Base-by-base conservation (phyloP, 73 alveolate species). In the Paramecium bursaria region DNA sequence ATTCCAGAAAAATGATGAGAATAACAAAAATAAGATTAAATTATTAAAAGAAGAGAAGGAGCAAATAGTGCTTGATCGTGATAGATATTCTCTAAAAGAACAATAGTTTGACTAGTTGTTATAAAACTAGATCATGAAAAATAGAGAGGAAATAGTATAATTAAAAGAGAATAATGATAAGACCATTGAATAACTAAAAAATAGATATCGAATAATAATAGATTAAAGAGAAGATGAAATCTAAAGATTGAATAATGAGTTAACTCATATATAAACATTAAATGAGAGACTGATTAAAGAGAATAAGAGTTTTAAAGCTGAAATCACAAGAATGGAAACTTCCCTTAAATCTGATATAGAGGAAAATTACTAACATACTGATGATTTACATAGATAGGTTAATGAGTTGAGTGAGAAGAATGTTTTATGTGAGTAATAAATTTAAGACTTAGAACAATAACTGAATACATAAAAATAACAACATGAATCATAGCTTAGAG, bases 161-260 rank as follows among this genome's bases (percentile, higher is more conserved):
- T 17, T 67, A 67, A 67, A 67, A 67, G 82, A 67, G 44, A 67
- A 35, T 7, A 39, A 2, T 0, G 55, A 67, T 67, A 67, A 67
- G 11, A 14, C 33, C 33, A 39, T 6, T 31, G 82, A 67, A 4
- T 11, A 47, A 4, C 3, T 67, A 21, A 67, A 67, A 42, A 19
- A 42, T 67, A 67, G 82, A 67, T 67, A 67, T 39, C 33, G 27
- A 67, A 67, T 67, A 42, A 67, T 67, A 6, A 67, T 67, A 2
- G 82, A 67, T 15, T 67, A 67, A 67, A 67, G 44, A 67, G 82
- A 67, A 7, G 82, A 67, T 39, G 82, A 67, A 19, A 67, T 67
- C 7, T 42, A 67, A 21, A 67, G 82, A 67, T 67, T 67, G 23
- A 35, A 67, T 33, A 57, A 67, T 25, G 82, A 67, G 44, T 11